Percentiles rank a stretch among this genome's conserved stretches.
Evolutionary conservation across 805 yeast species (phyloP).

Genomic region (Myxozyma vanderwaltii): DNA sequence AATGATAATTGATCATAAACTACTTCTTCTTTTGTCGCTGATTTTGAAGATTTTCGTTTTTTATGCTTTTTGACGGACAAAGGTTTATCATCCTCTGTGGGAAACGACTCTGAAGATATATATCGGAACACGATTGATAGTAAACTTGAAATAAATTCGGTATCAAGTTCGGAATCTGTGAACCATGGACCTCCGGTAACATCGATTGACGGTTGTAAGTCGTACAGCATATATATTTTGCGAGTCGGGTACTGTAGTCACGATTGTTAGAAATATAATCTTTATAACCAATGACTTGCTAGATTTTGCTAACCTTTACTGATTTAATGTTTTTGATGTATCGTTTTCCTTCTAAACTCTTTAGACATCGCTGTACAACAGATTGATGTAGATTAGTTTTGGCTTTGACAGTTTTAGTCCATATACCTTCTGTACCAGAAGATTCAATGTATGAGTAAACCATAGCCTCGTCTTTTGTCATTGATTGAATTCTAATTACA

Average conservation of each 20-base stretch:
- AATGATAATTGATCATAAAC: slow-evolving; percentile 51
- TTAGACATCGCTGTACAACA: slow-evolving; percentile 74
- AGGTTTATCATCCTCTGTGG: slow-evolving; percentile 43
- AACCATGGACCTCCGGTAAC: slow-evolving; percentile 99
- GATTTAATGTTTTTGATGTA: slow-evolving; percentile 86
- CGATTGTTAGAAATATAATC: too few species aligned
- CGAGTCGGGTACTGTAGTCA: slow-evolving; percentile 71
- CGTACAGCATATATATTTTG: slow-evolving; percentile 92
- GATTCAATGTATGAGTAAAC: slow-evolving; percentile 90
- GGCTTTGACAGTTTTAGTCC: slow-evolving; percentile 87
- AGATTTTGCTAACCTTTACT: slow-evolving; percentile 54
- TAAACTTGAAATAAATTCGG: slow-evolving; percentile 85
- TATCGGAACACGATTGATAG: slow-evolving; percentile 85
- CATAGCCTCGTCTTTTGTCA: slow-evolving; percentile 87
- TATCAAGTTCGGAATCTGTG: slow-evolving; percentile 91
- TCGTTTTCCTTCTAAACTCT: slow-evolving; percentile 72
- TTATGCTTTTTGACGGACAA: not conserved
- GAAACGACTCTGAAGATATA: slow-evolving; percentile 74
- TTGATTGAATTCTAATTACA: slow-evolving; percentile 60
- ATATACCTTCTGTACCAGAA: slow-evolving; percentile 89
- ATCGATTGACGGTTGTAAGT: slow-evolving; percentile 89
- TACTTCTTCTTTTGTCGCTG: slow-evolving; percentile 33
- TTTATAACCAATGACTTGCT: not conserved
- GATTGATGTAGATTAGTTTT: slow-evolving; percentile 85
- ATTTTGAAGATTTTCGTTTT: slow-evolving; percentile 9